These are phyloP conservation scores for Phytophthora brassicae DNA, from an alignment of 352 stramenopile genomes.

Conservation along the genomic window DNA sequence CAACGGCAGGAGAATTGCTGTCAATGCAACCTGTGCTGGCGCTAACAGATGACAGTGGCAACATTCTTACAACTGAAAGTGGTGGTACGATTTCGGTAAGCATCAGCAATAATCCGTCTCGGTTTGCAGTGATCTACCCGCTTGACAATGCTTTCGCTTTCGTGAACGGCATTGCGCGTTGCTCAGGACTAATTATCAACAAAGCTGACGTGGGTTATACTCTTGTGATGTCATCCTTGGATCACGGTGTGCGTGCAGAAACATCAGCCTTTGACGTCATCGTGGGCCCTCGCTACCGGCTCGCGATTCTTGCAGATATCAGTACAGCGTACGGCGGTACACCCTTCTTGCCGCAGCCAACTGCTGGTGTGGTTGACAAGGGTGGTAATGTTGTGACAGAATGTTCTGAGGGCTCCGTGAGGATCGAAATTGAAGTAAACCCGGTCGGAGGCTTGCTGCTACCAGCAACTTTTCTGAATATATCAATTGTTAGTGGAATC, in stretches of 20 bases:
- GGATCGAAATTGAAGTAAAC: conserved; percentile 72
- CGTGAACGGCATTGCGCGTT: conserved; percentile 74
- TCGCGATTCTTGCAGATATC: conserved; percentile 71
- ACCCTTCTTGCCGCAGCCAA: conserved; percentile 74
- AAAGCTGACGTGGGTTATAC: conserved; percentile 63
- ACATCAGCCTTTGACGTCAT: conserved; percentile 72
- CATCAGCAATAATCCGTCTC: conserved; percentile 55
- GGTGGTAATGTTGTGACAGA: conserved; percentile 66
- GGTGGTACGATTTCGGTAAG: conserved; percentile 52
- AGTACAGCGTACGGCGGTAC: conserved; percentile 80
- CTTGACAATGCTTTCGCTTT: conserved; percentile 58
- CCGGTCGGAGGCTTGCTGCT: conserved; percentile 52
- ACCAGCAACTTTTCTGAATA: conserved; percentile 45
- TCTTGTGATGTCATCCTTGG: conserved; percentile 63
- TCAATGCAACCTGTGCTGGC: conserved; percentile 64
- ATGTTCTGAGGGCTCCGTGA: conserved; percentile 51
- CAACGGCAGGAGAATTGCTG: conserved; percentile 61
- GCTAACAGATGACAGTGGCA: conserved; percentile 74
- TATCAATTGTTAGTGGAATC: conserved; percentile 54
- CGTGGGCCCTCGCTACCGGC: conserved; percentile 55
- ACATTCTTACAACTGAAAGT: conserved; percentile 68
- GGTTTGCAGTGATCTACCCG: conserved; percentile 55
- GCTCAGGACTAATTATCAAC: conserved; percentile 74
- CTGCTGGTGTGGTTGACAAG: conserved; percentile 75
- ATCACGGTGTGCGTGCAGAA: conserved; percentile 70